Conservation (phyloP, 2,329 filamentous ascomycete genomes). For the Claviceps sp. region DNA sequence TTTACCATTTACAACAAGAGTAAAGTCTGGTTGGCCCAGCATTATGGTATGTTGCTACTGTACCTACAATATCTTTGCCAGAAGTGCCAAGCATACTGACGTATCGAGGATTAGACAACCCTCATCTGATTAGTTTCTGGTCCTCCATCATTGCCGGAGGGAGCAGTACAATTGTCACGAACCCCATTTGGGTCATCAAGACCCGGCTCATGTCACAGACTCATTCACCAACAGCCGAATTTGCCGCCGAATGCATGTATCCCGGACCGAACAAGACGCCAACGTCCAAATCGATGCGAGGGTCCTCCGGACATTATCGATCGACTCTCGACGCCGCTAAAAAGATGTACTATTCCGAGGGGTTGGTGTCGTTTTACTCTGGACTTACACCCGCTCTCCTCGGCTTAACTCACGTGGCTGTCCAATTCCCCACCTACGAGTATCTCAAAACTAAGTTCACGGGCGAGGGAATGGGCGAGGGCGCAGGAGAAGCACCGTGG, state of each 20-base stretch:
- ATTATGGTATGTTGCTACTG: constrained; percentile 38
- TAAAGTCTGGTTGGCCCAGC: constrained; percentile 57
- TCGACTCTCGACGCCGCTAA: constrained; percentile 81
- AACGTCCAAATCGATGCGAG: constrained; percentile 39
- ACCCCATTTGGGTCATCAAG: constrained; percentile 99
- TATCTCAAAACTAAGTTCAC: constrained; percentile 85
- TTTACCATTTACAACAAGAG: constrained; percentile 91
- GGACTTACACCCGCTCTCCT: constrained; percentile 84
- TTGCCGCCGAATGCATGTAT: constrained; percentile 29
- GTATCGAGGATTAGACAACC: constrained; percentile 42
- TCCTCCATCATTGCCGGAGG: constrained; percentile 84
- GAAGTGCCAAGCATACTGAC: not conserved
- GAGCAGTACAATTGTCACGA: constrained; percentile 87
- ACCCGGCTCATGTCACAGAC: constrained; percentile 94
- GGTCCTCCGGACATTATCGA: constrained; percentile 79
- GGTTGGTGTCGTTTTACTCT: constrained; percentile 83
- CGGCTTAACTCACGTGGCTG: constrained; percentile 86
- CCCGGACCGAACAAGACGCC: constrained; percentile 39
- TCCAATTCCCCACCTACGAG: constrained; percentile 94
- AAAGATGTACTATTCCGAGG: constrained; percentile 92
- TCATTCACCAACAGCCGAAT: constrained; percentile 33
- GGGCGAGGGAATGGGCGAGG: constrained; percentile 71
- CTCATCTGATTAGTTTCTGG: constrained; percentile 68
- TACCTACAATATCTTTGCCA: not conserved
- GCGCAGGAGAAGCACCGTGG: constrained; percentile 49